Base-by-base conservation (phyloP, 2,329 filamentous ascomycete species). In the Decorospora gaudefroyi region DNA sequence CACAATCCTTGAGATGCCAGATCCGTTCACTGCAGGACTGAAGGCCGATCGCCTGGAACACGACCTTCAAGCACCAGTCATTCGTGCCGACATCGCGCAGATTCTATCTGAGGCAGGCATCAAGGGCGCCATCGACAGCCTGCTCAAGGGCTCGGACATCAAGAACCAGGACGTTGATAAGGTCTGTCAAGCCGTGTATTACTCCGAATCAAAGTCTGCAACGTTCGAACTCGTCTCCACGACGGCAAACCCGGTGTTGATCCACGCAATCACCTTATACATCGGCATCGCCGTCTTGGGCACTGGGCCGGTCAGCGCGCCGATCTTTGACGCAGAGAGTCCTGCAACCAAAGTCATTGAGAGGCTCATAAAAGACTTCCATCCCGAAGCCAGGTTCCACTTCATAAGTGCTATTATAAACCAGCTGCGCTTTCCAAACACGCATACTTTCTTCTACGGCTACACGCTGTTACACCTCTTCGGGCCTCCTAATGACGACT, bases 361-460 rank as follows among this genome's bases (percentile, higher is more conserved):
- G 46, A 84, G 87, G 57, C 78, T 99, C 19, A 81, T 88, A 7
- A 85, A 87, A 59, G 86, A 87, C 49, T 76, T 95, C 26, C 78
- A 81, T 26, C 81, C 88, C 0, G 89, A 95, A 70, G 84, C 85
- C 15, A 85, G 91, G 40, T 96, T 96, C 74, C 88, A 89, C 67
- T 77, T 99, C 46, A 73, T 97, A 44, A 84, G 81, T 57, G 88
- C 88, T 55, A 89, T 99, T 65, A 81, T 89, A 44, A 95, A 97
- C 70, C 91, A 97, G 72, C 81, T 99, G 34, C 87, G 93, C 49
- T 95, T 87, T 68, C 90, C 91, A 8, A 95, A 90, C 65, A 84
- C 85, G 34, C 85, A 95, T 64, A 99, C 93, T 9, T 87, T 91
- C 64, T 99, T 93, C 74, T 99, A 96, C 74, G 91, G 85, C 65